These are phyloP conservation scores for Macrophomina phaseolina DNA, from an alignment of 2,329 filamentous ascomycete species.

Conservation along the genomic window DNA sequence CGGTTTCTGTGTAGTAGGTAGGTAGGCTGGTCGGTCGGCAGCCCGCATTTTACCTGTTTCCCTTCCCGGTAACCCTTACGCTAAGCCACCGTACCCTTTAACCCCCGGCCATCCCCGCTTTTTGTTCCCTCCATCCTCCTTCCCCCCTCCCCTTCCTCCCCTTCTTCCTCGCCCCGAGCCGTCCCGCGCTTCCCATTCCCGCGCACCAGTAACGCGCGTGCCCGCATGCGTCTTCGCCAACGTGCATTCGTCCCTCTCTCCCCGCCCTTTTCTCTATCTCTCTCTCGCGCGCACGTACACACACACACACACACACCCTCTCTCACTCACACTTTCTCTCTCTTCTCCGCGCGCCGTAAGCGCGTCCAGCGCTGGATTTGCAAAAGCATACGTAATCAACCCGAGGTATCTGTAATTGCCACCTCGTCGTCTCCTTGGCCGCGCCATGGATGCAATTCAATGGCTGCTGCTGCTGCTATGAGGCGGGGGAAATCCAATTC, in stretches of 20 bases:
- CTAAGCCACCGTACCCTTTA: neutral
- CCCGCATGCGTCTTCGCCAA: neutral
- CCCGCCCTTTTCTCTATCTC: neutral
- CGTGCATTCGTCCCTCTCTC: too few relatives aligned
- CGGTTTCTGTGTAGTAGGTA: neutral
- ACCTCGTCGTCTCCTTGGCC: too few relatives aligned
- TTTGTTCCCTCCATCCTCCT: neutral
- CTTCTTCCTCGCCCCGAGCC: conserved; percentile 1
- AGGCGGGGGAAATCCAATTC: too few relatives aligned
- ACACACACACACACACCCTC: too few relatives aligned
- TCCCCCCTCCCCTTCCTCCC: neutral
- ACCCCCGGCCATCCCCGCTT: neutral
- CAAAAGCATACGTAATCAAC: too few relatives aligned
- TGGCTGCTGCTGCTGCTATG: too few relatives aligned
- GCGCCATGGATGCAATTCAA: too few relatives aligned
- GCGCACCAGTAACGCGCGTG: neutral
- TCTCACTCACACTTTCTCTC: too few relatives aligned
- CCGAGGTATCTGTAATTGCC: too few relatives aligned
- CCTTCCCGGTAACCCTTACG: too few relatives aligned
- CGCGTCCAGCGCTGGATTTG: too few relatives aligned
- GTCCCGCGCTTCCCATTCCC: neutral
- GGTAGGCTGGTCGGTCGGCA: neutral
- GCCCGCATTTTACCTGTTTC: neutral
- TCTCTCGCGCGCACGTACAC: neutral
- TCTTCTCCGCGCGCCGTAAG: too few relatives aligned